These are phyloP conservation scores for Rachicladosporium sp. DNA, from an alignment of 2,329 filamentous ascomycete species.

Conservation along the genomic window DNA sequence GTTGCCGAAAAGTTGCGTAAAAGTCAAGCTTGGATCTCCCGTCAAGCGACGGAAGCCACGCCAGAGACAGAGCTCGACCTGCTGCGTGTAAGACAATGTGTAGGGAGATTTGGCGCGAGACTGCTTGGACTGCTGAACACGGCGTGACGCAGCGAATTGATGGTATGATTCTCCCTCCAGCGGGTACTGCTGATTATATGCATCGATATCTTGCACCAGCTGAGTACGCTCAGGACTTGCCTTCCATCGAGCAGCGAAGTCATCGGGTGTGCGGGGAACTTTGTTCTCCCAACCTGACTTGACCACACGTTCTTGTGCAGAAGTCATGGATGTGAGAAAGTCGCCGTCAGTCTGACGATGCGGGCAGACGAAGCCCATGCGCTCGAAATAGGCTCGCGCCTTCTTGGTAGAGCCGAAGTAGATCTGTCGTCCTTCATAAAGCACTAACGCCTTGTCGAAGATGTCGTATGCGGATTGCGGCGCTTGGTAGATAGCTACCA, in stretches of 20 bases:
- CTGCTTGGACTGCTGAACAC: conserved; percentile 26
- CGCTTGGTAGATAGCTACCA: conserved; percentile 64
- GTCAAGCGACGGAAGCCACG: conserved; percentile 62
- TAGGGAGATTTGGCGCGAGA: conserved; percentile 57
- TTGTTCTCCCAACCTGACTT: conserved; percentile 43
- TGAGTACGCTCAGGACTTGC: conserved; percentile 30
- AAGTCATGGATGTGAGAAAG: conserved; percentile 60
- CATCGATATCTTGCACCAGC: conserved; percentile 35
- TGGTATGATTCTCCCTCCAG: conserved; percentile 32
- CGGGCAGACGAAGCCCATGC: conserved; percentile 60
- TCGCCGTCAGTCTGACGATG: conserved; percentile 61
- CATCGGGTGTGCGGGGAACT: conserved; percentile 53
- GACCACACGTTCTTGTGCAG: conserved; percentile 43
- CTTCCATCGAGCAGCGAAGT: conserved; percentile 43
- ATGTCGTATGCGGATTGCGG: conserved; percentile 56
- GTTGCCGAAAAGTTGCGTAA: conserved; percentile 55
- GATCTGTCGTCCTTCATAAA: conserved; percentile 57
- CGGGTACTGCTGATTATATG: conserved; percentile 34
- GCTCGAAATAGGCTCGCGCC: conserved; percentile 56
- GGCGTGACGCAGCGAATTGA: conserved; percentile 27
- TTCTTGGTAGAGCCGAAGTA: conserved; percentile 54
- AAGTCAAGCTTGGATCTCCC: conserved; percentile 59
- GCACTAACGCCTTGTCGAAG: conserved; percentile 56
- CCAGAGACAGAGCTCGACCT: conserved; percentile 61
- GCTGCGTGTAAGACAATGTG: conserved; percentile 60